Conservation (phyloP, 2,329 filamentous ascomycete genomes). For the Sarocladiaceae sp. region DNA sequence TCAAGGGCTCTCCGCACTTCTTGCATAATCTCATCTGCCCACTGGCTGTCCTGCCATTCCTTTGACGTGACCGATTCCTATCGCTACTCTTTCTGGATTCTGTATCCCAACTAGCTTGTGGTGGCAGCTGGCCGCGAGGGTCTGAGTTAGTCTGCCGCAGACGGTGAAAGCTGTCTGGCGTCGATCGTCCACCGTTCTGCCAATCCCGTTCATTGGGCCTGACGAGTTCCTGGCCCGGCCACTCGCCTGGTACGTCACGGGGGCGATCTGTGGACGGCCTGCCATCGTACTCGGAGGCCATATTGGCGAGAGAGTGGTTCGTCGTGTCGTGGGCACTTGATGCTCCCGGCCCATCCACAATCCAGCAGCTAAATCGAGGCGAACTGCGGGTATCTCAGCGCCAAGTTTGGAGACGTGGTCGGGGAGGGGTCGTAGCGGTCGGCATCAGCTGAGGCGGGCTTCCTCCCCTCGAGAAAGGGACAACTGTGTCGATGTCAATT, state of each 20-base stretch:
- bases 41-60: slow-evolving; percentile 51
- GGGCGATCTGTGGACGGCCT: slow-evolving; percentile 33
- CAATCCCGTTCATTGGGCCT: slow-evolving; percentile 29
- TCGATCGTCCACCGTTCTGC: slow-evolving; percentile 31
- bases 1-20: slow-evolving; percentile 83
- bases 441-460: slow-evolving; percentile 27
- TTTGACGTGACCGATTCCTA: slow-evolving; percentile 51
- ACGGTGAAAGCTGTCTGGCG: slow-evolving; percentile 31
- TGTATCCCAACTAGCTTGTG: slow-evolving; percentile 29
- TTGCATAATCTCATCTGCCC: slow-evolving; percentile 60
- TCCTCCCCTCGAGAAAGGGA: slow-evolving; percentile 7
- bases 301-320: slow-evolving; percentile 22
- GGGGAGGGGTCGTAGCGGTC: slow-evolving; percentile 27
- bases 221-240: slow-evolving; percentile 24
- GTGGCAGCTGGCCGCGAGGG: slow-evolving; percentile 20
- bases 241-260: slow-evolving; percentile 20
- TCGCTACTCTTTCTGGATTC: slow-evolving; percentile 52
- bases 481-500: background rate
- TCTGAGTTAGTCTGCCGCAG: slow-evolving; percentile 31
- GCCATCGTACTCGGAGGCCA: slow-evolving; percentile 45
- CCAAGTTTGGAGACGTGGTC: slow-evolving; percentile 27
- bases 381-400: slow-evolving; percentile 21
- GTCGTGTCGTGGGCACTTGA: slow-evolving; percentile 15
- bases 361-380: slow-evolving; percentile 14
- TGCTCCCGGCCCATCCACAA: slow-evolving; percentile 21